Evolutionary conservation across 2,329 filamentous ascomycete genomes (phyloP).

Genomic region (Ascochyta clinopodiicola): DNA sequence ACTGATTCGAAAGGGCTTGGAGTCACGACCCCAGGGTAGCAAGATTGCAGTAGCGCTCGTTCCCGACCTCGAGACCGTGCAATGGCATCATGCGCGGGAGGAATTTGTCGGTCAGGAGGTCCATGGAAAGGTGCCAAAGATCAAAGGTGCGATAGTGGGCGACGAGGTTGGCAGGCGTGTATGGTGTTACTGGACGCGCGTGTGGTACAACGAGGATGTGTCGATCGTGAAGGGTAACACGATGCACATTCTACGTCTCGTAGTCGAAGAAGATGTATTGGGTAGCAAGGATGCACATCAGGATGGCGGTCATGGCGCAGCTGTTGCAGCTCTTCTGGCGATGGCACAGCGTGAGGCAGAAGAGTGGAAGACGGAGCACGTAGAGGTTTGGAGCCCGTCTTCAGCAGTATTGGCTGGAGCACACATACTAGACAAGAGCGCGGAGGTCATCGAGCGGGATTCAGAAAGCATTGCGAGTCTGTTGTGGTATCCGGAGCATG

Average conservation of each 20-base stretch:
- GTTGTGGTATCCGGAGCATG: constrained; percentile 66
- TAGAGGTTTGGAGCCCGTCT: constrained; percentile 86
- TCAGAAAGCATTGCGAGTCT: constrained; percentile 73
- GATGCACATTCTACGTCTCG: constrained; percentile 72
- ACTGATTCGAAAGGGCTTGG: constrained; percentile 64
- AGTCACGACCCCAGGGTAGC: constrained; percentile 45
- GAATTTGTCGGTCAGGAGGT: constrained; percentile 75
- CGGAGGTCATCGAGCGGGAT: constrained; percentile 64
- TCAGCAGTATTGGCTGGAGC: constrained; percentile 54
- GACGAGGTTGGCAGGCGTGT: constrained; percentile 60
- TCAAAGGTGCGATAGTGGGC: constrained; percentile 74
- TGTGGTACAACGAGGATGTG: constrained; percentile 64
- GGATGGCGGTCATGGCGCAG: constrained; percentile 27
- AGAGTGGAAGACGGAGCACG: constrained; percentile 71
- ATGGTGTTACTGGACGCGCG: constrained; percentile 76
- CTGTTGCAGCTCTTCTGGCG: constrained; percentile 68
- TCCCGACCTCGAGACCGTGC: constrained; percentile 71
- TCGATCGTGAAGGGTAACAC: constrained; percentile 66
- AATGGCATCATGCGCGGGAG: constrained; percentile 83
- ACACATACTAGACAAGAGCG: constrained; percentile 54
- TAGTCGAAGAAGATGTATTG: constrained; percentile 64
- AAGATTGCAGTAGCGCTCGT: constrained; percentile 68
- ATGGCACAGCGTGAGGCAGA: constrained; percentile 74
- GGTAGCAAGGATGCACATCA: constrained; percentile 18
- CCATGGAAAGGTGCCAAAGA: constrained; percentile 61